These are phyloP conservation scores for Macadamia tetraphylla DNA, from an alignment of 164 flowering plant genomes.

Conservation along the genomic window DNA sequence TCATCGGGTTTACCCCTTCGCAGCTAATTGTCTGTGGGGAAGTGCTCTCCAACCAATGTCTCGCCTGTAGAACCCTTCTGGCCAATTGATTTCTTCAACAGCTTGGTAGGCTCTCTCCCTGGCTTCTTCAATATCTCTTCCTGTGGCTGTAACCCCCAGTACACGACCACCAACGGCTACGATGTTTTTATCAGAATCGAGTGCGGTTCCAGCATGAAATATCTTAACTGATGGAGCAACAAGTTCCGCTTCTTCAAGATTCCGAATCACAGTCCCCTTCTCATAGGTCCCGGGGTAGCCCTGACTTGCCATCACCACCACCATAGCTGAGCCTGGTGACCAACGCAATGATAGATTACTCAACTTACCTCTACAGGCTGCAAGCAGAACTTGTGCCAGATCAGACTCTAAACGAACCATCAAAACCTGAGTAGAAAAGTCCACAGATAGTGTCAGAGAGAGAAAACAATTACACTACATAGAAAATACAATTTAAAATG, in stretches of 20 bases:
- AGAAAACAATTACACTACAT: background rate
- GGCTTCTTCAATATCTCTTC: conserved; percentile 65
- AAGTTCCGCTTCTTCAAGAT: conserved; percentile 67
- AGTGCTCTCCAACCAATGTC: conserved; percentile 99
- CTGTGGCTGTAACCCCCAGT: conserved; percentile 80
- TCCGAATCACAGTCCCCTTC: conserved; percentile 63
- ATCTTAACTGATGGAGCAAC: conserved; percentile 60
- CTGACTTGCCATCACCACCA: conserved; percentile 90
- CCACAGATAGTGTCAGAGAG: background rate
- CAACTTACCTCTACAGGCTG: conserved; percentile 79
- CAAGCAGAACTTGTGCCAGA: conserved; percentile 79
- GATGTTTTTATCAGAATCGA: conserved; percentile 59
- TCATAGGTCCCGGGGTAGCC: conserved; percentile 86
- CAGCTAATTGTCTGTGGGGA: conserved; percentile 31
- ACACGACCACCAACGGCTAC: conserved; percentile 84
- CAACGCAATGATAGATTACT: conserved; percentile 54
- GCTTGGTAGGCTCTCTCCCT: conserved; percentile 67
- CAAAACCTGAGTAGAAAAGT: conserved; percentile 48
- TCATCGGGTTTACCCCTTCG: background rate
- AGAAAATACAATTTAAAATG: too few relatives aligned
- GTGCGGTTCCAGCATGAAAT: conserved; percentile 85
- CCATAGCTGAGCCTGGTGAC: conserved; percentile 95
- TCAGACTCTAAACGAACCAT: conserved; percentile 92
- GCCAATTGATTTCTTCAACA: conserved; percentile 70
- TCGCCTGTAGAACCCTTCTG: conserved; percentile 67